phyloP scores from a whole-genome alignment of 148 eudicot species.

The Polygonum aviculare region DNA sequence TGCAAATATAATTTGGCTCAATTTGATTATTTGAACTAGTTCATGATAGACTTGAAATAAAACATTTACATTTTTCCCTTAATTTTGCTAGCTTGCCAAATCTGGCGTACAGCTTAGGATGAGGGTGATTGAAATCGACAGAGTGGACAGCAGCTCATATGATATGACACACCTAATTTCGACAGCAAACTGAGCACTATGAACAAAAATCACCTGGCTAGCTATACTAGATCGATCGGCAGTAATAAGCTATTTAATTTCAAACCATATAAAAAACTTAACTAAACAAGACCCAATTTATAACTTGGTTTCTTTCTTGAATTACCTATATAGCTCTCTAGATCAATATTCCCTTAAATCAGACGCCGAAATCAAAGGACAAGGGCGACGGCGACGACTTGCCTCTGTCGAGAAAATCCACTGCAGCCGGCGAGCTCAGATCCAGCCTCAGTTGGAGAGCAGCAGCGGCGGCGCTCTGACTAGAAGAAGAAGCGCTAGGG shows the following conservation, averaged over 20 bases:
- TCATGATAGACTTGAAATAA: neutral
- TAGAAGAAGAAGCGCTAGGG: constrained; percentile 10
- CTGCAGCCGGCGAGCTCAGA: neutral
- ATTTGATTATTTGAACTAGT: neutral
- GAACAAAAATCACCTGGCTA: neutral
- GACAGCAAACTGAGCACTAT: neutral
- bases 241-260: too few relatives aligned
- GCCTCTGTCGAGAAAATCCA: constrained; percentile 23
- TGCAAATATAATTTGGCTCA: neutral
- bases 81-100: neutral
- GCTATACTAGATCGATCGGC: too few relatives aligned
- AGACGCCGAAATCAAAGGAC: constrained; percentile 49
- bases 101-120: neutral
- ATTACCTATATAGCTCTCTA: neutral
- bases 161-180: neutral
- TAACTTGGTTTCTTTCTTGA: neutral
- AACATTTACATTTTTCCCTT: neutral
- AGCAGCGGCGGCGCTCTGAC: neutral
- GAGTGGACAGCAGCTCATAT: neutral
- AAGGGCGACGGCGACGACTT: constrained; percentile 26
- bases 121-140: neutral
- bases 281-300: neutral
- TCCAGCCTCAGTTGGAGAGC: constrained; percentile 24
- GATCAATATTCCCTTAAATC: neutral
- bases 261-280: neutral